These are phyloP conservation scores for Apiospora kogelbergensis DNA, from an alignment of 2,329 filamentous ascomycete species.

Conservation along the genomic window DNA sequence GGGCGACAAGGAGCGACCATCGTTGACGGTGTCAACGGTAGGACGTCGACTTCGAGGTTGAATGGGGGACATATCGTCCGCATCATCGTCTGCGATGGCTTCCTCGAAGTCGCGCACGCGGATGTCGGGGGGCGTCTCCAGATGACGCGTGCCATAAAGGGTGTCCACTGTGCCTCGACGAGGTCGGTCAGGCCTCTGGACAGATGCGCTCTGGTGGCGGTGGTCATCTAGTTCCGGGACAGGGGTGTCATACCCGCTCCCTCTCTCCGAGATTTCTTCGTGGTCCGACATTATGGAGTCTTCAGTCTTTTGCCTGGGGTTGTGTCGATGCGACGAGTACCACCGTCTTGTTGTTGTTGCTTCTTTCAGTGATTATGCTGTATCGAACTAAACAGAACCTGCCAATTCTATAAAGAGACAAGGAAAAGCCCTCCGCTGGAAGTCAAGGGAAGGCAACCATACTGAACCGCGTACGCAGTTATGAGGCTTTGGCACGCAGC, in stretches of 20 bases:
- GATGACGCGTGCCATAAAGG: slow-evolving; percentile 55
- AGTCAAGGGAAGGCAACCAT: slow-evolving; percentile 34
- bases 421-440: slow-evolving; percentile 31
- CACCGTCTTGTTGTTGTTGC: slow-evolving; percentile 11
- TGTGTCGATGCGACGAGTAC: not conserved
- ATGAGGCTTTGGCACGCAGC: slow-evolving; percentile 28
- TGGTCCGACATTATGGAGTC: slow-evolving; percentile 66
- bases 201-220: slow-evolving; percentile 63
- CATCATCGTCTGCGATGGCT: slow-evolving; percentile 77
- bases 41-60: slow-evolving; percentile 51
- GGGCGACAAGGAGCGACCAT: slow-evolving; percentile 74
- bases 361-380: not conserved
- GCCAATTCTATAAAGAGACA: slow-evolving; percentile 12
- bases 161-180: slow-evolving; percentile 76
- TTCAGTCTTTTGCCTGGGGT: slow-evolving; percentile 28
- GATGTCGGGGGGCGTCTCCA: slow-evolving; percentile 38
- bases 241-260: slow-evolving; percentile 65
- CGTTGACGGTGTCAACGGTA: slow-evolving; percentile 55
- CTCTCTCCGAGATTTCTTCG: slow-evolving; percentile 60
- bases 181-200: slow-evolving; percentile 59
- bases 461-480: slow-evolving; percentile 25
- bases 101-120: slow-evolving; percentile 81
- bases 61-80: slow-evolving; percentile 43
- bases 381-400: slow-evolving; percentile 5
- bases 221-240: slow-evolving; percentile 87